Evolutionary conservation across 192 early-diverging fungal genomes (phyloP).

Genomic region (Powellomyces hirtus): DNA sequence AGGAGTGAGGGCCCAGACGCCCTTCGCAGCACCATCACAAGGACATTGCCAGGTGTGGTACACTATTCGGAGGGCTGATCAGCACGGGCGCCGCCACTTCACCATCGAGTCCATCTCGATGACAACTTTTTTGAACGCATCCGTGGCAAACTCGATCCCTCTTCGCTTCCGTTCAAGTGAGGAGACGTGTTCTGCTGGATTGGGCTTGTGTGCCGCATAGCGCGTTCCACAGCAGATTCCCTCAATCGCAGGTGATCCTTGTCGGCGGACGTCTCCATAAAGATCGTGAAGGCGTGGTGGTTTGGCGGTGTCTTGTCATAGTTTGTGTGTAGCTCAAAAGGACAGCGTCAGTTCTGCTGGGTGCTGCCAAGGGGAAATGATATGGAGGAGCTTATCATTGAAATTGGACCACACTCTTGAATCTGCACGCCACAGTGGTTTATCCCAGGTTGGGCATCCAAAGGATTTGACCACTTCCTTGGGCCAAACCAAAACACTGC

Average conservation of each 20-base stretch:
- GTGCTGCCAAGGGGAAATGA: too few relatives aligned
- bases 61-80: background rate
- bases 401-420: too few relatives aligned
- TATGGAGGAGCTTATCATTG: too few relatives aligned
- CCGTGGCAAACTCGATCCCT: constrained; percentile 6
- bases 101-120: background rate
- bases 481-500: too few relatives aligned
- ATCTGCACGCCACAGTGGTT: too few relatives aligned
- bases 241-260: background rate
- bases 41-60: background rate
- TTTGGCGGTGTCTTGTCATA: too few relatives aligned
- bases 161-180: background rate
- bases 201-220: constrained; percentile 5
- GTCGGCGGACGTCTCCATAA: background rate
- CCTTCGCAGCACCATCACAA: background rate
- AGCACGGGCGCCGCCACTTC: background rate
- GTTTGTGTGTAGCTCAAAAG: too few relatives aligned
- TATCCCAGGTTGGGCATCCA: too few relatives aligned
- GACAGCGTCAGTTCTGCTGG: too few relatives aligned
- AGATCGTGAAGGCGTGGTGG: constrained; percentile 3
- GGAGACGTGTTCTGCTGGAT: constrained; percentile 2
- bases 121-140: background rate
- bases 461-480: too few relatives aligned
- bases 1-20: background rate
- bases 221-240: background rate